phyloP scores from a whole-genome alignment of 2,329 filamentous ascomycete genomes.

The Alternaria gaisen region DNA sequence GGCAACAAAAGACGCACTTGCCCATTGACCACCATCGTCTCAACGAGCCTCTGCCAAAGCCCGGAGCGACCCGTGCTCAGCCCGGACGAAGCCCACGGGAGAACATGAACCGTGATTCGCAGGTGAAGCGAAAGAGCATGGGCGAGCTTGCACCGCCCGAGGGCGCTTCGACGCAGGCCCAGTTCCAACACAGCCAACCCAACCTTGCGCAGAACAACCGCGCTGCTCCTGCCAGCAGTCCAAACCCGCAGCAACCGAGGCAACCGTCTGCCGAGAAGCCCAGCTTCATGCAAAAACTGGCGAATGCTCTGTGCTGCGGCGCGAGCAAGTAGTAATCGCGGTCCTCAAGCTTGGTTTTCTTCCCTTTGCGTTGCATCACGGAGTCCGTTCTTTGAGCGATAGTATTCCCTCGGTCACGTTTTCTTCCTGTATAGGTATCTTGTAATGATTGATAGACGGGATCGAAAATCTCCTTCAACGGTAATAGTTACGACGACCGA shows the following conservation, averaged over 20 bases:
- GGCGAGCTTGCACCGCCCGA: conserved; percentile 83
- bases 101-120: conserved; percentile 31
- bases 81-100: conserved; percentile 51
- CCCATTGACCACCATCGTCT: conserved; percentile 55
- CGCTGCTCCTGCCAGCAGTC: conserved; percentile 57
- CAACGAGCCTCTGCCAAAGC: conserved; percentile 63
- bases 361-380: conserved; percentile 45
- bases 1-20: conserved; percentile 63
- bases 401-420: conserved; percentile 39
- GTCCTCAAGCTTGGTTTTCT: conserved; percentile 27
- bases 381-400: conserved; percentile 48
- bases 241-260: conserved; percentile 62
- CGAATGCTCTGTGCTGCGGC: conserved; percentile 89
- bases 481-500: conserved; percentile 48
- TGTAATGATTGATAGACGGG: conserved; percentile 54
- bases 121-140: conserved; percentile 74
- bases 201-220: conserved; percentile 76
- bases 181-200: conserved; percentile 94
- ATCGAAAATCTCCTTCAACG: conserved; percentile 47
- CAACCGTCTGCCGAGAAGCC: conserved; percentile 70
- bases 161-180: conserved; percentile 85
- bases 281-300: conserved; percentile 89
- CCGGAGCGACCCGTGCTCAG: conserved; percentile 67
- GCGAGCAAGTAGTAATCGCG: conserved; percentile 40
- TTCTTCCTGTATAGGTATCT: conserved; percentile 52